These are phyloP conservation scores for Apodospora peruviana DNA, from an alignment of 495 filamentous ascomycete species.

Conservation along the genomic window DNA sequence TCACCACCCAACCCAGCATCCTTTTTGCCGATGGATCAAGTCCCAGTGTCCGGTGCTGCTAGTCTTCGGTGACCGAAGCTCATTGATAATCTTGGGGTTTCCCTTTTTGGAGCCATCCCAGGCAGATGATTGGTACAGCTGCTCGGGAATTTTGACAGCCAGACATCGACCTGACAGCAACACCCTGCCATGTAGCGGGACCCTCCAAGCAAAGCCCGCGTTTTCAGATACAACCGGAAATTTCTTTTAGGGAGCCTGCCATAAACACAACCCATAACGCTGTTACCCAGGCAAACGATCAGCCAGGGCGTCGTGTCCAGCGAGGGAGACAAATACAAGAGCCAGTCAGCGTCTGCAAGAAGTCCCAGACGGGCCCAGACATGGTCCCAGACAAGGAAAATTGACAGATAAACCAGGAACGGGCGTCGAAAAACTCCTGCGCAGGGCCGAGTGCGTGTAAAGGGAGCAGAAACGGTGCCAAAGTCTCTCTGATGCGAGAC, in stretches of 20 bases:
- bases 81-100: slow-evolving; percentile 35
- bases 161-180: slow-evolving; percentile 51
- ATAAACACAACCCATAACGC: slow-evolving; percentile 1
- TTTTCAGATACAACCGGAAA: slow-evolving; percentile 6
- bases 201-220: slow-evolving; percentile 18
- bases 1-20: slow-evolving; percentile 13
- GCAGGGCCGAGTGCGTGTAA: not conserved
- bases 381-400: slow-evolving; percentile 2
- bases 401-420: slow-evolving; percentile 8
- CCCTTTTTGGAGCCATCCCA: slow-evolving; percentile 27
- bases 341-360: no score
- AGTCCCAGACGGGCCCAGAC: not conserved
- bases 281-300: not conserved
- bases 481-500: slow-evolving; percentile 12
- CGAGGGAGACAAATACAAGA: no score
- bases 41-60: slow-evolving; percentile 22
- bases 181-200: slow-evolving; percentile 19
- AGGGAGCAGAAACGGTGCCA: slow-evolving; percentile 14
- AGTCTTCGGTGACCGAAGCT: slow-evolving; percentile 39
- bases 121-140: slow-evolving; percentile 28
- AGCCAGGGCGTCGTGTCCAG: not conserved
- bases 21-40: slow-evolving; percentile 29
- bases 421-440: not conserved
- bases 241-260: slow-evolving; percentile 4
- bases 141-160: slow-evolving; percentile 35